Evolutionary conservation across 2,329 filamentous ascomycete species (phyloP), one percentile per base, ranked within the genome.

Genomic region (Aspergillus proliferans): DNA sequence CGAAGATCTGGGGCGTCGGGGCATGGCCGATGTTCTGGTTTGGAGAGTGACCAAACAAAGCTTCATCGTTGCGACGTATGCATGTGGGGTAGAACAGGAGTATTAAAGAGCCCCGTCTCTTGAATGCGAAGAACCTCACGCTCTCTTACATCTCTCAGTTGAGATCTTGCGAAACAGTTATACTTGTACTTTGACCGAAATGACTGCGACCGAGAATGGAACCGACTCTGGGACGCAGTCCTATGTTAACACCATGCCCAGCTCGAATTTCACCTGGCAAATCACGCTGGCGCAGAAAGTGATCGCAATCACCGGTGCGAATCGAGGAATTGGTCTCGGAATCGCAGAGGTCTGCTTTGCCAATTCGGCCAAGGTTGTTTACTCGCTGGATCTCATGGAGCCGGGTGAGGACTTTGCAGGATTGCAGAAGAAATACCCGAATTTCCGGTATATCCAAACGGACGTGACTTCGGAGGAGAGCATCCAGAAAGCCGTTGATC

Each of bases 261-360:
- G 63, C n/a, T 59, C 69, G n/a, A 63, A 73, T 47, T 68, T 71
- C 50, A 69, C 68, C 61, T 76, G 72, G 71, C 69, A 71, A 48
- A 71, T 76, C 6, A 71, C 68, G 2, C 63, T 76, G 15, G 65
- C 63, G 46, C 65, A 68, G 56, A 76, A 76, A 43, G 56, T 62
- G 28, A 50, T 60, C n/a, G 61, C 52, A 58, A 71, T 53, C 67
- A 74, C 47, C 12, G 54, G 54, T 45, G 56, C 54, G 28, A 58
- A 58, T 39, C 52, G 56, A 3, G 56, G 56, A 3, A 76, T 76
- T 41, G 73, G 73, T 7, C 66, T 76, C 4, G 73, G 72, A 15
- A 69, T 76, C 41, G 73, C 73, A 19, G 70, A 76, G 54, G 69
- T 72, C 42, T 76, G 72, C 54, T 64, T 77, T 8, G 70, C 67